phyloP scores from a whole-genome alignment of 345 rosid genomes.

The Corchorus olitorius region DNA sequence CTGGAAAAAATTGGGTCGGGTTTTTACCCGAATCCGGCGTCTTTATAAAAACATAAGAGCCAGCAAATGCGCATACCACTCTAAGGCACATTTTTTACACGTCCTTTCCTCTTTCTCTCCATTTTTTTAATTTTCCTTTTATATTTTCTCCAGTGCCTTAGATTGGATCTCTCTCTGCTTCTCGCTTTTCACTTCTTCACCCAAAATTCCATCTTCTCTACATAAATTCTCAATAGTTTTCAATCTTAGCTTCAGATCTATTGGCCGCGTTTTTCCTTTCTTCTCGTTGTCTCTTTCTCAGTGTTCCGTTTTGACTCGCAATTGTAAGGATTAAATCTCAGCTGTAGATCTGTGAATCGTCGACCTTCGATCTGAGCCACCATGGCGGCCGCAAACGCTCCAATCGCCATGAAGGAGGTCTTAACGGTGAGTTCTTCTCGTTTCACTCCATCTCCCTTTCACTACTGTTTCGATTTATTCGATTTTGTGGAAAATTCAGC shows the following conservation, averaged over 20 bases:
- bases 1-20: background rate
- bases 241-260: slow-evolving; percentile 48
- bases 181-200: background rate
- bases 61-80: slow-evolving; percentile 14
- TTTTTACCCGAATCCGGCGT: slow-evolving; percentile 7
- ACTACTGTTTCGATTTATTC: slow-evolving; percentile 1
- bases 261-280: slow-evolving; percentile 9
- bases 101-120: background rate
- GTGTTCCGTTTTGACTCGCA: slow-evolving; percentile 19
- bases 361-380: slow-evolving; percentile 46
- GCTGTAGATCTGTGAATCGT: slow-evolving; percentile 43
- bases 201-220: background rate
- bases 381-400: slow-evolving; percentile 96
- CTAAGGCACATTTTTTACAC: slow-evolving; percentile 22
- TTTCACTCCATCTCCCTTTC: slow-evolving; percentile 16
- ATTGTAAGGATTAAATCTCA: slow-evolving; percentile 24
- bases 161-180: slow-evolving; percentile 24
- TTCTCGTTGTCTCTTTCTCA: slow-evolving; percentile 15
- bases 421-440: slow-evolving; percentile 55
- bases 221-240: slow-evolving; percentile 9
- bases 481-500: slow-evolving; percentile 19
- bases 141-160: slow-evolving; percentile 10
- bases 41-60: slow-evolving; percentile 9
- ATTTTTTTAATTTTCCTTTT: background rate
- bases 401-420: slow-evolving; percentile 92